Conservation (phyloP, 2,329 filamentous ascomycete species). For the Aschersonia sp. region DNA sequence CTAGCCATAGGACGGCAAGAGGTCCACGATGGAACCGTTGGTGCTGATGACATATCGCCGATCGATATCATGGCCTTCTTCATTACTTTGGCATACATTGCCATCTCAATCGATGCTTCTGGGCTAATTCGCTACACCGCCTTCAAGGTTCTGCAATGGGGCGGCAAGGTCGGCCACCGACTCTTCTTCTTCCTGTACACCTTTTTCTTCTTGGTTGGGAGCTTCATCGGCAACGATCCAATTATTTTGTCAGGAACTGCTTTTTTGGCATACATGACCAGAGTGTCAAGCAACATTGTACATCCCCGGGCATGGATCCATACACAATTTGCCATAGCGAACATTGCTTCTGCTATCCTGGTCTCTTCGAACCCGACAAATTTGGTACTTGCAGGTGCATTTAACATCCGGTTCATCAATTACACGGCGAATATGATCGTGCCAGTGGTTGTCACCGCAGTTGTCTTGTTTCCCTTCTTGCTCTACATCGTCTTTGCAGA, state of each 20-base stretch:
- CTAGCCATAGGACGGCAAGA: constrained; percentile 50
- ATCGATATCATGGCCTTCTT: constrained; percentile 66
- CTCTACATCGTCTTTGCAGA: constrained; percentile 55
- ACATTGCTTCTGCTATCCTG: constrained; percentile 60
- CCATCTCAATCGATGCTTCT: constrained; percentile 63
- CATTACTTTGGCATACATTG: constrained; percentile 59
- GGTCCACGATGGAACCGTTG: constrained; percentile 53
- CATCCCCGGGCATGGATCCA: constrained; percentile 61
- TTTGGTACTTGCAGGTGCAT: constrained; percentile 58
- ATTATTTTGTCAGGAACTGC: constrained; percentile 62
- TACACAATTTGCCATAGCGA: constrained; percentile 56
- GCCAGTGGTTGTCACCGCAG: constrained; percentile 51
- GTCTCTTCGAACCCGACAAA: constrained; percentile 71
- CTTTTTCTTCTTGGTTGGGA: constrained; percentile 55
- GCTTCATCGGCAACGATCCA: constrained; percentile 60
- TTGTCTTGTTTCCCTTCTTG: constrained; percentile 55
- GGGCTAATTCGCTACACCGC: constrained; percentile 57
- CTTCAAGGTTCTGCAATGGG: constrained; percentile 54
- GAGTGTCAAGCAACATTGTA: constrained; percentile 57
- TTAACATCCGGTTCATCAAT: constrained; percentile 54
- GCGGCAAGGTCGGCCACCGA: constrained; percentile 49
- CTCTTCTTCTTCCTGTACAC: constrained; percentile 60
- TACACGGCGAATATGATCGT: constrained; percentile 71
- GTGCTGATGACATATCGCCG: constrained; percentile 49
- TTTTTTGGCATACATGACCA: constrained; percentile 64